These are phyloP conservation scores for Backusella westeae DNA, from an alignment of 192 early-diverging fungal genomes.

Conservation along the genomic window DNA sequence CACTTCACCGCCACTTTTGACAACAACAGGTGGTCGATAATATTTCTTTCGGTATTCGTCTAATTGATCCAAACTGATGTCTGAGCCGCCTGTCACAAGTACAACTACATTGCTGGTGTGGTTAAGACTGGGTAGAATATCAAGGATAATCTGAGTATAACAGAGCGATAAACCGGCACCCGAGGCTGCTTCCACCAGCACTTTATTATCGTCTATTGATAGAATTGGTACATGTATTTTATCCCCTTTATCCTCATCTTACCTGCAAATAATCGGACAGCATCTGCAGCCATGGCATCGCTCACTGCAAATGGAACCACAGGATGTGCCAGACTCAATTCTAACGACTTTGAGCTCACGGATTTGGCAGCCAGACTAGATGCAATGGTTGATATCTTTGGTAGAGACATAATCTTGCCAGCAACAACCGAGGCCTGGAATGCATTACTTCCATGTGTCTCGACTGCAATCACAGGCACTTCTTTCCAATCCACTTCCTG, in stretches of 20 bases:
- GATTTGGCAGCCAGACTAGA: slow-evolving; percentile 42
- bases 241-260: slow-evolving; percentile 18
- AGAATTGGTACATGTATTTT: not conserved
- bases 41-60: slow-evolving; percentile 57
- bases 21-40: slow-evolving; percentile 62
- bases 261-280: slow-evolving; percentile 54
- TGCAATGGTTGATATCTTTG: slow-evolving; percentile 47
- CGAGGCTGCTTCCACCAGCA: slow-evolving; percentile 61
- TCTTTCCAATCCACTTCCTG: slow-evolving; percentile 59
- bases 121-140: slow-evolving; percentile 58
- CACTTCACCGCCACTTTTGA: slow-evolving; percentile 68
- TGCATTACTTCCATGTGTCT: slow-evolving; percentile 71
- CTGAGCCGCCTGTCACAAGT: slow-evolving; percentile 67
- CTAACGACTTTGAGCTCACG: slow-evolving; percentile 41
- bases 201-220: slow-evolving; percentile 49
- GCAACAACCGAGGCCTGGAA: slow-evolving; percentile 63
- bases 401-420: slow-evolving; percentile 44
- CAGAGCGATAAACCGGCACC: slow-evolving; percentile 61
- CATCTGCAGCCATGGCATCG: slow-evolving; percentile 56
- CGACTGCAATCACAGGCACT: slow-evolving; percentile 72
- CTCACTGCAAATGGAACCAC: slow-evolving; percentile 56
- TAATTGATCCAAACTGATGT: slow-evolving; percentile 58
- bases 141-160: slow-evolving; percentile 57
- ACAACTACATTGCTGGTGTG: slow-evolving; percentile 61
- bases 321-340: slow-evolving; percentile 49